Conservation (phyloP, 768 basidiomycete genomes). For the Kwoniella dejecticola region DNA sequence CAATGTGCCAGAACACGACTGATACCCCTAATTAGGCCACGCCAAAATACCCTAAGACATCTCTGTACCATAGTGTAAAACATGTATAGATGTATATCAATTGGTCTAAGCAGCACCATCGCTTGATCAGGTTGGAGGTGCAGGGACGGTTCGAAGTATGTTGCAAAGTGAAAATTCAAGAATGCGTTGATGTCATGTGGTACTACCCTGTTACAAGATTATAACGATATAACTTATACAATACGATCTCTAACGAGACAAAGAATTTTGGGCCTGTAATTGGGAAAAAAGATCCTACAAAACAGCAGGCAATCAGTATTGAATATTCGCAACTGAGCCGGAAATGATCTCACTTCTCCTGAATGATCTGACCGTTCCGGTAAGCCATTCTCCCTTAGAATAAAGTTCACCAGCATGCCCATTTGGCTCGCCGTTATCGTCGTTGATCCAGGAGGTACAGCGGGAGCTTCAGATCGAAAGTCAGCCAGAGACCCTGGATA, state of each 20-base stretch:
- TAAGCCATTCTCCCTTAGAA: conserved; percentile 29
- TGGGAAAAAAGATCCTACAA: conserved; percentile 47
- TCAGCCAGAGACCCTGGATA: background rate
- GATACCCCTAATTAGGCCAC: too few relatives aligned
- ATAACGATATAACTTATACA: background rate
- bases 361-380: conserved; percentile 30
- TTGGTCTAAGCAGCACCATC: too few relatives aligned
- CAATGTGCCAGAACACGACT: too few relatives aligned
- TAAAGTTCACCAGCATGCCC: conserved; percentile 42
- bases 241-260: background rate
- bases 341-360: conserved; percentile 31
- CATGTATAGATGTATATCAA: conserved; percentile 1
- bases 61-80: conserved; percentile 4
- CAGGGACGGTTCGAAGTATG: too few relatives aligned
- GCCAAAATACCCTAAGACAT: background rate
- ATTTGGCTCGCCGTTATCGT: conserved; percentile 45
- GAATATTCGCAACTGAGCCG: too few relatives aligned
- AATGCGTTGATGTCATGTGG: background rate
- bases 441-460: conserved; percentile 37
- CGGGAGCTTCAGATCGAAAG: conserved; percentile 13
- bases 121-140: too few relatives aligned
- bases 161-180: too few relatives aligned
- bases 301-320: background rate
- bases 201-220: background rate
- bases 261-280: conserved; percentile 40